phyloP scores from a whole-genome alignment of 2,329 filamentous ascomycete species.

The Thelonectria blattea region DNA sequence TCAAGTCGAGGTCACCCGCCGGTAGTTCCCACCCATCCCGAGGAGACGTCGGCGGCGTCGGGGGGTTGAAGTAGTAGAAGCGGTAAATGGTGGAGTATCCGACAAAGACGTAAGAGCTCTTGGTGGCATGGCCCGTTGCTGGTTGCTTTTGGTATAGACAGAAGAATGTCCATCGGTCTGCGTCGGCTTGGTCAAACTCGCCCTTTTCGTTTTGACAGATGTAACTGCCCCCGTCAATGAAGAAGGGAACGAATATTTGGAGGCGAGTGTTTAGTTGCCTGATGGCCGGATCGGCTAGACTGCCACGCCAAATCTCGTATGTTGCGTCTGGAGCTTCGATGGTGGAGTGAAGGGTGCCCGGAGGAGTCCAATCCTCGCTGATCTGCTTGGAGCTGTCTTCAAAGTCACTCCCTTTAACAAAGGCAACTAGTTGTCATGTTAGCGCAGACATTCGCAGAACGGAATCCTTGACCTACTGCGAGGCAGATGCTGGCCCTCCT shows the following conservation, averaged over 20 bases:
- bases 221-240: constrained; percentile 89
- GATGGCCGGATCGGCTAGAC: constrained; percentile 71
- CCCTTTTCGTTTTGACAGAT: constrained; percentile 60
- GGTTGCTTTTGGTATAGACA: constrained; percentile 76
- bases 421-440: constrained; percentile 61
- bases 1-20: constrained; percentile 54
- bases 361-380: constrained; percentile 66
- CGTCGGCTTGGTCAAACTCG: constrained; percentile 72
- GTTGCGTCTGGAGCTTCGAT: constrained; percentile 66
- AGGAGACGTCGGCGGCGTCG: constrained; percentile 51
- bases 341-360: constrained; percentile 72
- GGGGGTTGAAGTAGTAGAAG: constrained; percentile 71
- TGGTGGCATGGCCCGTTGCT: constrained; percentile 46
- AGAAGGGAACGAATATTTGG: constrained; percentile 83
- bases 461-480: constrained; percentile 56
- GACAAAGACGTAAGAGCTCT: constrained; percentile 76
- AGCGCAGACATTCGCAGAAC: constrained; percentile 10
- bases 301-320: constrained; percentile 87
- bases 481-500: constrained; percentile 70
- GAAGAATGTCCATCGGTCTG: constrained; percentile 90
- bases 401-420: constrained; percentile 67
- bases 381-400: constrained; percentile 60
- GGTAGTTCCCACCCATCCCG: constrained; percentile 52
- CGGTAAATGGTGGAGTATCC: constrained; percentile 92
- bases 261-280: constrained; percentile 77